Conservation (phyloP, 2,329 filamentous ascomycete species). For the Phaeosphaeria sp. region DNA sequence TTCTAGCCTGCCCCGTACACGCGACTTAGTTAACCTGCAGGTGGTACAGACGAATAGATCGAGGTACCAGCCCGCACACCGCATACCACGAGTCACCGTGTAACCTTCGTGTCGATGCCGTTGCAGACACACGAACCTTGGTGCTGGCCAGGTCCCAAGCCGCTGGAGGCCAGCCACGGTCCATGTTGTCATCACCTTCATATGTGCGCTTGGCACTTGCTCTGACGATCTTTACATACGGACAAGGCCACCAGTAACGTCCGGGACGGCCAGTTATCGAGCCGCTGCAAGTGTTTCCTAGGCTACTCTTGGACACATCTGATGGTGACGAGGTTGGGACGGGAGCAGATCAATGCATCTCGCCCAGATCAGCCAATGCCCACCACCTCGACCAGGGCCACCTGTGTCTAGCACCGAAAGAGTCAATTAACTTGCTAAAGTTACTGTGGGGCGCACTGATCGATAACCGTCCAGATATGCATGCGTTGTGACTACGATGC, state of each 20-base stretch:
- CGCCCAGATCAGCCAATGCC: constrained; percentile 27
- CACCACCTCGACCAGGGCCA: constrained; percentile 15
- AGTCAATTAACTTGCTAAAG: constrained; percentile 42
- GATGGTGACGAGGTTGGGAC: constrained; percentile 36
- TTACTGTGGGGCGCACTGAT: constrained; percentile 38
- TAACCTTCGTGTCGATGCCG: constrained; percentile 21
- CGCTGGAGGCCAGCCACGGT: constrained; percentile 12
- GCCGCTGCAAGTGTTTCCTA: constrained; percentile 48
- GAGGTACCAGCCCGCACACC: constrained; percentile 20
- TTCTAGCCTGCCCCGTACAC: constrained; percentile 19
- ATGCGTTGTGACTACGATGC: constrained; percentile 24
- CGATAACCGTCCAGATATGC: constrained; percentile 32
- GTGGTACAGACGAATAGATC: constrained; percentile 5
- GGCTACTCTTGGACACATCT: constrained; percentile 34
- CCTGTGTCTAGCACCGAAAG: constrained; percentile 29
- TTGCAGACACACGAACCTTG: constrained; percentile 24
- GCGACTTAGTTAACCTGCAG: constrained; percentile 11
- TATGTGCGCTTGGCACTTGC: constrained; percentile 39
- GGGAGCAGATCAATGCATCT: constrained; percentile 26
- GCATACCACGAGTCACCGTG: constrained; percentile 30
- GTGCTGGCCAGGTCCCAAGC: constrained; percentile 26
- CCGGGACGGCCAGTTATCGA: constrained; percentile 49
- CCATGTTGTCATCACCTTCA: constrained; percentile 20
- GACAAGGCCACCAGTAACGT: constrained; percentile 44
- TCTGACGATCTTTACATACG: constrained; percentile 38